Base-by-base conservation (phyloP, 768 basidiomycete species). In the Russula olivacea region DNA sequence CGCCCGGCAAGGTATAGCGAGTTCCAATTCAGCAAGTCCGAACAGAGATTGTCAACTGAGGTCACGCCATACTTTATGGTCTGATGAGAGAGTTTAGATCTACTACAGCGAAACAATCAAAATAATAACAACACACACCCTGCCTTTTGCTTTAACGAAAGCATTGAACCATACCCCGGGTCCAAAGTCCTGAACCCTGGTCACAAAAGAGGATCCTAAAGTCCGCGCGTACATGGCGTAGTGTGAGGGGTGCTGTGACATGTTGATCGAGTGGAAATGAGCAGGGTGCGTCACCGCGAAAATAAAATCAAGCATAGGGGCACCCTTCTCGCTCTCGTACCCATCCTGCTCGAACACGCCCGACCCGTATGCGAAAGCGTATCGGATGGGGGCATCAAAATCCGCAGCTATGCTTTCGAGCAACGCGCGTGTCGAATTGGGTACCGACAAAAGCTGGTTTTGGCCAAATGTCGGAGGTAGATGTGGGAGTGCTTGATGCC, bases 81-180 rank as follows among this genome's bases (percentile, higher is more conserved):
- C 92, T 97, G 70, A 25, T 97, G 70, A 28, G 48, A 34, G 30
- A 10, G 34, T 28, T 12, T 25, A 12, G 14, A 50, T 36, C 38
- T 14, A 50, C n/a, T 21, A 10, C 25, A 40, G 50, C 11, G 34
- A 52, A 10, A 2, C 25, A 12, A 12, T 12, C 23, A 32, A n/a
- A 66, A 11, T 57, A 61, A 61, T 36, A 11, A 82, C 92, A 11
- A 82, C 92, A 83, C 92, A 74, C 74, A 97, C 93, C 69, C 89
- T 87, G 55, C 88, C 93, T 57, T 84, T 81, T 74, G 95, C 84
- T 7, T 86, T 84, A 34, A 95, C 86, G 74, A 87, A 91, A 0
- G 96, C 85, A 69, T 97, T 97, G 74, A 96, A 99, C 97, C 97
- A 99, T 23, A 98, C 83, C 6, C 93, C 93, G 0, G 97, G 95